Base-by-base conservation (phyloP, 768 basidiomycete species). In the Mrakia gelida region DNA sequence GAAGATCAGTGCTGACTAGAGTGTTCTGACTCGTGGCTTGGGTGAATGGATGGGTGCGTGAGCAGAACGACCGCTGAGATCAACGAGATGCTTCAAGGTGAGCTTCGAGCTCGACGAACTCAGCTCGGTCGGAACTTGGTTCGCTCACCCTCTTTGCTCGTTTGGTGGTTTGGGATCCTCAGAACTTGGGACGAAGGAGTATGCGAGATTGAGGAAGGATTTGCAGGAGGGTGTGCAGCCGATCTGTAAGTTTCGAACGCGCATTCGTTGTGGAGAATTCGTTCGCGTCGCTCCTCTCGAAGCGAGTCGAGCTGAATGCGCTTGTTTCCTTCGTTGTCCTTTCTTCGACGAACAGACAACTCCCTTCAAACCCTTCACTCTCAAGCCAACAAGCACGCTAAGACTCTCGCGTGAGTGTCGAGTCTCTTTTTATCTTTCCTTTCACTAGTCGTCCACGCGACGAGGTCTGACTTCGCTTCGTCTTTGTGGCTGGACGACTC, bases 351-450 rank as follows among this genome's bases (percentile, higher is more conserved):
- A 16, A 11, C 67, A 70, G 67, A 70, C 38, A 41, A 70, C 67
- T 70, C 67, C 4, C 67, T 70, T 38, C 67, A 70, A 38, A 45
- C 38, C 10, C 67, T 70, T 41, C 67, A 70, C 67, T 70, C 67
- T 8, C 67, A 70, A 38, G 67, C 67, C 38, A 70, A 41, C 67
- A 70, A 70, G 67, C 67, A 70, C 16, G 16, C 67, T 5, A 70
- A 38, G 38, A n/a, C 34, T 11, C 67, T 70, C 38, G 67, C 21
- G 67, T 70, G 38, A 21, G 67, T 70, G 9, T 62, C 45, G 21
- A 10, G 4, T 62, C n/a, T n/a, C 61, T 61, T 23, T 61, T 23
- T n/a, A 4, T 62, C n/a, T 62, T 62, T 2, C 15, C n/a, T 16
- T 23, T 62, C 61, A 15, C 6, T 9, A 16, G 21, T 8, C 32